Evolutionary conservation across 495 filamentous ascomycete species (phyloP), one percentile per base, ranked within the genome.

Genomic region (Tuber brumale): DNA sequence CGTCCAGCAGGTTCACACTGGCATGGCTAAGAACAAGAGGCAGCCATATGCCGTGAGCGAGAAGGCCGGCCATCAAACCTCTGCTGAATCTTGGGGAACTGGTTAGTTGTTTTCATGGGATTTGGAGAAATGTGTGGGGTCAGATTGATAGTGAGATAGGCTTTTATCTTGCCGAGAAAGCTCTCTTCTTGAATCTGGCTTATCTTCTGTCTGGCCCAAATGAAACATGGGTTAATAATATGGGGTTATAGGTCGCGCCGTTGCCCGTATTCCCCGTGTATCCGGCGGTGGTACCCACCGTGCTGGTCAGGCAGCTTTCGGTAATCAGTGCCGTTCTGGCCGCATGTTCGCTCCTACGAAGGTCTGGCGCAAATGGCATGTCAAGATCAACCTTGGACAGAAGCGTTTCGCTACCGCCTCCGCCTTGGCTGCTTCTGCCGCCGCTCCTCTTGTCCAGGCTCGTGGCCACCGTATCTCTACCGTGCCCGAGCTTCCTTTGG

Each of bases 301-400:
- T 90, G 95, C 95, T 85, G 95, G 95, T 88, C 95, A 99, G 88
- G 95, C 95, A 87, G 95, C 95, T 81, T 99, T 99, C 88, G 95
- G 95, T 92, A 99, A 99, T 91, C 90, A 92, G 94, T 99, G 95
- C 88, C 94, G 95, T 86, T 97, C 95, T 84, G 95, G 95, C 87
- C 96, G 95, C 87, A 99, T 99, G 96, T 99, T 99, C 88, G 95
- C 95, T 79, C 95, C 95, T 80, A 99, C 95, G 87, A 98, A 98
- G 91, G 93, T 97, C 88, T 99, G 95, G 95, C 89, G 95, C 84
- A 98, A 97, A 89, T 99, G 96, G 96, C 96, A 99, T 89, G 92
- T 97, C 88, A 99, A 98, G 92, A 89, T 99, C 91, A 97, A 96
- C 90, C 90, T 95, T 85, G 90, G 90, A 85, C 95, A 99, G 90